Conservation (phyloP, 2,329 filamentous ascomycete species). For the Pseudocercospora macadamiae region DNA sequence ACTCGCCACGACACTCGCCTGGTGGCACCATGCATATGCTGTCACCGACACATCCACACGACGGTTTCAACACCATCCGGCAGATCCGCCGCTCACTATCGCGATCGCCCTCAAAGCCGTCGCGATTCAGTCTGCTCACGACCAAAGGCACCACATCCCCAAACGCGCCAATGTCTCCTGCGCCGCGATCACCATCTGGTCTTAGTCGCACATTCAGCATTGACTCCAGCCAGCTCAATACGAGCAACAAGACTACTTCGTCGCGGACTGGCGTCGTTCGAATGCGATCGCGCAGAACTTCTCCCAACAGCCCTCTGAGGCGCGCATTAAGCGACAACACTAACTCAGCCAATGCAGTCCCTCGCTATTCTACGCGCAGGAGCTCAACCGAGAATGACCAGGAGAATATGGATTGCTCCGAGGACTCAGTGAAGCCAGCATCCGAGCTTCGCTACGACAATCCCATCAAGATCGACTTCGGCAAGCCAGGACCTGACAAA, state of each 20-base stretch:
- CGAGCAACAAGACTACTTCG: conserved; percentile 53
- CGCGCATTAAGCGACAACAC: conserved; percentile 71
- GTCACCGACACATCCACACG: conserved; percentile 69
- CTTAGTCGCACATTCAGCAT: conserved; percentile 51
- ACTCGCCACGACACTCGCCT: conserved; percentile 53
- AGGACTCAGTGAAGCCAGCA: conserved; percentile 27
- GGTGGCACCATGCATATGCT: conserved; percentile 83
- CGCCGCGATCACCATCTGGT: conserved; percentile 44
- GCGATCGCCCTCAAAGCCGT: conserved; percentile 83
- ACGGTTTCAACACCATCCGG: conserved; percentile 78
- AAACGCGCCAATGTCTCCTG: conserved; percentile 35
- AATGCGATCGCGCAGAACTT: conserved; percentile 65
- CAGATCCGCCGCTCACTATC: conserved; percentile 86
- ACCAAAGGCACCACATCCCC: conserved; percentile 50
- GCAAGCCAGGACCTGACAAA: conserved; percentile 53
- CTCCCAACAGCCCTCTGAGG: conserved; percentile 79
- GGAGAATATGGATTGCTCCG: conserved; percentile 38
- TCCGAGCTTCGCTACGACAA: conserved; percentile 42
- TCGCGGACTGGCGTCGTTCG: conserved; percentile 33
- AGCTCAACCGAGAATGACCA: conserved; percentile 53
- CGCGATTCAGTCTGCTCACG: conserved; percentile 66
- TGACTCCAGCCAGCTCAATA: conserved; percentile 28
- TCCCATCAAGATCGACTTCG: conserved; percentile 53
- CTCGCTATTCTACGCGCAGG: conserved; percentile 51
- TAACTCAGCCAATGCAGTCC: conserved; percentile 70